These are phyloP conservation scores for Wallacemonas sp. DNA, from an alignment of 208 protist species.

Conservation along the genomic window DNA sequence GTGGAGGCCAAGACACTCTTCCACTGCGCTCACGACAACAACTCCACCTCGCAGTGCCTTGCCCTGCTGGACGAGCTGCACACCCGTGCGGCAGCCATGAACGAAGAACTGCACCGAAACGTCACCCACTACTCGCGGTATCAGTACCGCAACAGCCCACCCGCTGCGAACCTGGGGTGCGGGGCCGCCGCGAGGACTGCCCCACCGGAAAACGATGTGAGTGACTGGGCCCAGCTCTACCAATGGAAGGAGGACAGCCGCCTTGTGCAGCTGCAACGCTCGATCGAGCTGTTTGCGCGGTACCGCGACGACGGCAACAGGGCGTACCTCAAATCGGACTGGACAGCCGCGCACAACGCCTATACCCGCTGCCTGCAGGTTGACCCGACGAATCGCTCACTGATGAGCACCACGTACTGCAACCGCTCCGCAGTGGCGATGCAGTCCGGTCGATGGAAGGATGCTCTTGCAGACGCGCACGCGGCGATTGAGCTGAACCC, in stretches of 20 bases:
- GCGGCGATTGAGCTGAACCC: constrained; percentile 37
- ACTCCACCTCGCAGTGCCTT: constrained; percentile 35
- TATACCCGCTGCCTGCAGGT: constrained; percentile 69
- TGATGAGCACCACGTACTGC: constrained; percentile 68
- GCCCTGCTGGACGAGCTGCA: constrained; percentile 39
- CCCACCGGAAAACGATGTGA: constrained; percentile 21
- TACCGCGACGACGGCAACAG: constrained; percentile 71
- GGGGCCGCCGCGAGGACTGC: neutral
- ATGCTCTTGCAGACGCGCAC: constrained; percentile 48
- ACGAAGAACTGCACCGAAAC: constrained; percentile 23
- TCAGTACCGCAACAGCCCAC: neutral
- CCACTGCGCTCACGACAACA: constrained; percentile 65
- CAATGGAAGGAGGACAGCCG: constrained; percentile 45
- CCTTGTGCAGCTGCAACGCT: constrained; percentile 41
- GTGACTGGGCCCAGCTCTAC: constrained; percentile 21
- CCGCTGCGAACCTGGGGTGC: neutral
- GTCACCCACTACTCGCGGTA: constrained; percentile 16
- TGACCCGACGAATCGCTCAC: constrained; percentile 57
- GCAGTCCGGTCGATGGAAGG: constrained; percentile 55
- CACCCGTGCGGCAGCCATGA: constrained; percentile 23
- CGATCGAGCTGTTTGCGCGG: constrained; percentile 49
- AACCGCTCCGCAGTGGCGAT: constrained; percentile 83
- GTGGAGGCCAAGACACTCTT: constrained; percentile 75
- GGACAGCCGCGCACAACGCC: constrained; percentile 44
- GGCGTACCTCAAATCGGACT: constrained; percentile 55